Evolutionary conservation across 106 monocot genomes (phyloP).

Genomic region (Apostasia ramifera): DNA sequence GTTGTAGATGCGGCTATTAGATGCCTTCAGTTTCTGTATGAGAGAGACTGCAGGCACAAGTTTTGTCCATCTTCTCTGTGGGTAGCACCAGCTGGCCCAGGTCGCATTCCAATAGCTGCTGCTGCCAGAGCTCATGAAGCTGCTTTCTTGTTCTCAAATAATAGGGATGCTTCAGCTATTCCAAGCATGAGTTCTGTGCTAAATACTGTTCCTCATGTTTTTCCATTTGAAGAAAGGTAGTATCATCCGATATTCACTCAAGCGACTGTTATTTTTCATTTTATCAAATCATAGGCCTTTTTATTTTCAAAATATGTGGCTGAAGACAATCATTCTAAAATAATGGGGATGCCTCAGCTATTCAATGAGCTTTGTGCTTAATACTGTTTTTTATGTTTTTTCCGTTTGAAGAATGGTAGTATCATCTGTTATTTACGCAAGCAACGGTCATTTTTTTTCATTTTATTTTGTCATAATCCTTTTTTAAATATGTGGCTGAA

Average conservation of each 20-base stretch:
- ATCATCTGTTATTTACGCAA: background rate
- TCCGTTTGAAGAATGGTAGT: slow-evolving; percentile 95
- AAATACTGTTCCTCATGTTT: slow-evolving; percentile 84
- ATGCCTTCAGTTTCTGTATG: slow-evolving; percentile 82
- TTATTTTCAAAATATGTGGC: too few relatives aligned
- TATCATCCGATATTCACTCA: background rate
- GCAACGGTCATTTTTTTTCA: too few relatives aligned
- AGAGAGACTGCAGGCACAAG: slow-evolving; percentile 76
- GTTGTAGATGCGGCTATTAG: slow-evolving; percentile 61
- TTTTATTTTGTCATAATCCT: too few relatives aligned
- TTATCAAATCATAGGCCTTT: too few relatives aligned
- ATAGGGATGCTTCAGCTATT: slow-evolving; percentile 22
- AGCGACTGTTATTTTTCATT: too few relatives aligned
- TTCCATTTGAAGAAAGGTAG: slow-evolving; percentile 97
- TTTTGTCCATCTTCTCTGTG: slow-evolving; percentile 78
- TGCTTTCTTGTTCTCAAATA: slow-evolving; percentile 36
- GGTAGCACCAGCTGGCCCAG: slow-evolving; percentile 65
- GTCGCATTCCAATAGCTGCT: slow-evolving; percentile 67
- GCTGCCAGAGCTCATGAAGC: slow-evolving; percentile 90
- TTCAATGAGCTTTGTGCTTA: slow-evolving; percentile 56
- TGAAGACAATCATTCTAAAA: slow-evolving; percentile 11
- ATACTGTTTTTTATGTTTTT: slow-evolving; percentile 78
- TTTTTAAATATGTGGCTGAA: too few relatives aligned
- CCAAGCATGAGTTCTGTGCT: slow-evolving; percentile 50
- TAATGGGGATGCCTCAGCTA: slow-evolving; percentile 18